Evolutionary conservation across 345 rosid genomes (phyloP).

Genomic region (Carallia pectinifolia): DNA sequence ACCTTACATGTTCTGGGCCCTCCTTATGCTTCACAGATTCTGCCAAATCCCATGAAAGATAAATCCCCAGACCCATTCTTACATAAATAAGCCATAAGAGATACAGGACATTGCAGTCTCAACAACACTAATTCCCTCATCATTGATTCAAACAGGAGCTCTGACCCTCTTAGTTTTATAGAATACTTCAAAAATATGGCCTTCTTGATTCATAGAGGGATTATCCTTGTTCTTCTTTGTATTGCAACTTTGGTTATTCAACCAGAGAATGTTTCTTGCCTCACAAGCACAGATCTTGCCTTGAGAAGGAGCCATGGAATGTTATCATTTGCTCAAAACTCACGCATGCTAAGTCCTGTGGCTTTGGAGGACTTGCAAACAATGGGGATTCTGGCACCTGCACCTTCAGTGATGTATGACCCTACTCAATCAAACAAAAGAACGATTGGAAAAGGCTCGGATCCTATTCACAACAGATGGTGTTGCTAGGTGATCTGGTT

Average conservation of each 20-base stretch:
- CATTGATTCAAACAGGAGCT: conserved; percentile 14
- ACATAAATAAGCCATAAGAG: conserved; percentile 27
- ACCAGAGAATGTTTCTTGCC: conserved; percentile 36
- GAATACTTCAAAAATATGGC: conserved; percentile 37
- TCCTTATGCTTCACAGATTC: conserved; percentile 26
- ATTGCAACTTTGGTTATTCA: conserved; percentile 35
- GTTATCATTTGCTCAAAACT: conserved; percentile 26
- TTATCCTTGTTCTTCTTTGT: conserved; percentile 38
- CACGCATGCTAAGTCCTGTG: conserved; percentile 41
- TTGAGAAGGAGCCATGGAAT: conserved; percentile 39
- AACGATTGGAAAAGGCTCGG: conserved; percentile 66
- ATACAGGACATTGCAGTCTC: conserved; percentile 17
- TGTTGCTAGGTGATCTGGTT: conserved; percentile 27
- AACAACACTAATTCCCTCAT: conserved; percentile 18
- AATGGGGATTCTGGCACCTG: conserved; percentile 40
- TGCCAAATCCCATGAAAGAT: conserved; percentile 36
- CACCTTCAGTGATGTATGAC: conserved; percentile 52
- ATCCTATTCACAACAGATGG: conserved; percentile 86
- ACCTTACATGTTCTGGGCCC: conserved; percentile 44
- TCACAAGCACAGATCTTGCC: conserved; percentile 38
- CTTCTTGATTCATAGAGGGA: conserved; percentile 26
- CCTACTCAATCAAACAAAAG: conserved; percentile 66
- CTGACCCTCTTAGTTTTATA: conserved; percentile 12
- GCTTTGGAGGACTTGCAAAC: conserved; percentile 30
- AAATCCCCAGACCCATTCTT: conserved; percentile 25